phyloP scores from a whole-genome alignment of 2,329 filamentous ascomycete species.

The Ophiostoma tasmaniense region DNA sequence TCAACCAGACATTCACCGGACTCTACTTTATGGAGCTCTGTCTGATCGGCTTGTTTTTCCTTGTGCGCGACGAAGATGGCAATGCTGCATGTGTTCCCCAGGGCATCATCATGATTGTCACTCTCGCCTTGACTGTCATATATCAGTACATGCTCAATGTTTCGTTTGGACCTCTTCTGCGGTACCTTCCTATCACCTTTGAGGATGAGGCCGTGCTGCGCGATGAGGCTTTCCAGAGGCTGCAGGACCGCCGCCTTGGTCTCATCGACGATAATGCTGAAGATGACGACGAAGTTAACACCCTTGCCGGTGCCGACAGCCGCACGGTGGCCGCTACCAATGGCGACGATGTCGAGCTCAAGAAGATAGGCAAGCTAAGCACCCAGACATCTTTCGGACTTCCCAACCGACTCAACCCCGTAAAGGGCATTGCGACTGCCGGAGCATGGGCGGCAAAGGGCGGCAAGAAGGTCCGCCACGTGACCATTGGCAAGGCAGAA shows the following conservation, averaged over 20 bases:
- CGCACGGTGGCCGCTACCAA: not conserved
- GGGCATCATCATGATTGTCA: slow-evolving; percentile 75
- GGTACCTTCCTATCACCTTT: slow-evolving; percentile 86
- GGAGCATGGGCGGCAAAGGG: slow-evolving; percentile 41
- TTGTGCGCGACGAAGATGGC: slow-evolving; percentile 51
- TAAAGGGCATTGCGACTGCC: slow-evolving; percentile 41
- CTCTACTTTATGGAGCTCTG: slow-evolving; percentile 92
- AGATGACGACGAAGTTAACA: slow-evolving; percentile 25
- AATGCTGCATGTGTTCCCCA: slow-evolving; percentile 60
- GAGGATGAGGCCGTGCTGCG: slow-evolving; percentile 91
- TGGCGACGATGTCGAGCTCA: slow-evolving; percentile 31
- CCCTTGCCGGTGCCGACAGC: slow-evolving; percentile 11
- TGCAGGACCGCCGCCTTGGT: slow-evolving; percentile 63
- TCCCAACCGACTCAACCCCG: slow-evolving; percentile 30
- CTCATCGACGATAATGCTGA: slow-evolving; percentile 41
- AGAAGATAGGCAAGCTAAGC: slow-evolving; percentile 24
- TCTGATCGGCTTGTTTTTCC: slow-evolving; percentile 81
- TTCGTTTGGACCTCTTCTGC: slow-evolving; percentile 76
- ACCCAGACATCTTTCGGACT: slow-evolving; percentile 21
- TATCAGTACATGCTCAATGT: slow-evolving; percentile 76
- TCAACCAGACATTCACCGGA: slow-evolving; percentile 93
- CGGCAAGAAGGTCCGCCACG: slow-evolving; percentile 40
- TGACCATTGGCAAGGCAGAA: slow-evolving; percentile 36
- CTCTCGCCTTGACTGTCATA: slow-evolving; percentile 58
- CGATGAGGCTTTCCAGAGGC: slow-evolving; percentile 78